These are phyloP conservation scores for Prillingera fragicola DNA, from an alignment of 1,284 basidiomycete species.

Conservation along the genomic window DNA sequence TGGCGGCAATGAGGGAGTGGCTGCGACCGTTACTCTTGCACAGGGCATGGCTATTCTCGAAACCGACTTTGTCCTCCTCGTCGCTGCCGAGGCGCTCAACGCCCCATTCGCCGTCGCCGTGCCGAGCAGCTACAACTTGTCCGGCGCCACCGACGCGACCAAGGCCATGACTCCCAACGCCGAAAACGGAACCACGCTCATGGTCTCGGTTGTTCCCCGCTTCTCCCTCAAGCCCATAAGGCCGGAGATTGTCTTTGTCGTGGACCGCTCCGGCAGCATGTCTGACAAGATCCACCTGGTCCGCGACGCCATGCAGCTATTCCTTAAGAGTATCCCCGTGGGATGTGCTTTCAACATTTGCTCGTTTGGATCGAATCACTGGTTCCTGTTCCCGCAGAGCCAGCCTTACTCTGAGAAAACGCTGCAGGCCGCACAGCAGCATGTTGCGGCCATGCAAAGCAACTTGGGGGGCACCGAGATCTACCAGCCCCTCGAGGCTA, in stretches of 20 bases:
- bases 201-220: conserved; percentile 13
- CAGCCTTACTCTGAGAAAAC: conserved; percentile 8
- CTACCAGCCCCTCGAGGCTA: conserved; percentile 14
- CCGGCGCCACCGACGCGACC: no score
- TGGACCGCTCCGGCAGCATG: conserved; percentile 30
- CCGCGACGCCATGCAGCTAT: conserved; percentile 11
- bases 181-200: no score
- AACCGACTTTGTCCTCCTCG: conserved; percentile 22
- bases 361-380: conserved; percentile 16
- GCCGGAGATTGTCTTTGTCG: conserved; percentile 29
- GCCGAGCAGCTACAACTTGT: conserved; percentile 6
- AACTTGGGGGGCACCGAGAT: conserved; percentile 29
- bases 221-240: conserved; percentile 4
- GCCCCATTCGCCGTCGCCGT: conserved; percentile 23
- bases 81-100: conserved; percentile 17
- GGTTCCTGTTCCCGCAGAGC: conserved; percentile 11
- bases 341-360: conserved; percentile 28
- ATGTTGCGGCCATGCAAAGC: conserved; percentile 19
- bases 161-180: no score
- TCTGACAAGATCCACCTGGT: conserved; percentile 15
- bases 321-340: conserved; percentile 23
- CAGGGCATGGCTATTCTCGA: conserved; percentile 3
- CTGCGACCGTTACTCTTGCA: conserved; percentile 6
- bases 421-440: conserved; percentile 16
- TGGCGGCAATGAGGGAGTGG: neutral